Evolutionary conservation across 129 eudicot species (phyloP).

Genomic region (Escallonia herrerae): DNA sequence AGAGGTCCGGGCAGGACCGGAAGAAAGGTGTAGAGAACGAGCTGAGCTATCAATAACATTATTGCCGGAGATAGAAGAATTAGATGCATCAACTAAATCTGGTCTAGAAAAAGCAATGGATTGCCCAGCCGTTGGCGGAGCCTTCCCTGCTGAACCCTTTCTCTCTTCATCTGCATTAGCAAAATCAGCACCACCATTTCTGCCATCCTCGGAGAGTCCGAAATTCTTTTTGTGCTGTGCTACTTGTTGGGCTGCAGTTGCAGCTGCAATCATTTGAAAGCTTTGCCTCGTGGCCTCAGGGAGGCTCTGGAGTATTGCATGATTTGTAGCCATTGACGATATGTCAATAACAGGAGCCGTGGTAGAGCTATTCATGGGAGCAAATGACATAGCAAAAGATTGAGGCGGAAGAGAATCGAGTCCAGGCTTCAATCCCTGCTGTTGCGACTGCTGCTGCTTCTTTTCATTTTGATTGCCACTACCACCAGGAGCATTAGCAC

Average conservation of each 20-base stretch:
- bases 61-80: conserved; percentile 18
- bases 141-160: conserved; percentile 39
- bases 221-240: conserved; percentile 59
- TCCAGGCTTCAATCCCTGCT: conserved; percentile 42
- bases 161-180: conserved; percentile 63
- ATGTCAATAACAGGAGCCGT: conserved; percentile 50
- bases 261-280: conserved; percentile 49
- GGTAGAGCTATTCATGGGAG: conserved; percentile 56
- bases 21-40: conserved; percentile 38
- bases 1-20: conserved; percentile 38
- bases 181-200: conserved; percentile 40
- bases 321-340: conserved; percentile 62
- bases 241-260: conserved; percentile 42
- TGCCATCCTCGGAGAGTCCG: conserved; percentile 54
- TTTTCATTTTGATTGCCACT: conserved; percentile 48
- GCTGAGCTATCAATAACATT: conserved; percentile 63
- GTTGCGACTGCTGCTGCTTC: conserved; percentile 61
- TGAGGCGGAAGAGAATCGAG: conserved; percentile 54
- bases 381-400: conserved; percentile 83
- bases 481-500: conserved; percentile 12
- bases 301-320: conserved; percentile 51
- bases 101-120: conserved; percentile 83
- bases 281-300: conserved; percentile 63
- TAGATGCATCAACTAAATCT: conserved; percentile 51
- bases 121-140: conserved; percentile 34